Base-by-base conservation (phyloP, 495 filamentous ascomycete species). In the Penicillium steckii region DNA sequence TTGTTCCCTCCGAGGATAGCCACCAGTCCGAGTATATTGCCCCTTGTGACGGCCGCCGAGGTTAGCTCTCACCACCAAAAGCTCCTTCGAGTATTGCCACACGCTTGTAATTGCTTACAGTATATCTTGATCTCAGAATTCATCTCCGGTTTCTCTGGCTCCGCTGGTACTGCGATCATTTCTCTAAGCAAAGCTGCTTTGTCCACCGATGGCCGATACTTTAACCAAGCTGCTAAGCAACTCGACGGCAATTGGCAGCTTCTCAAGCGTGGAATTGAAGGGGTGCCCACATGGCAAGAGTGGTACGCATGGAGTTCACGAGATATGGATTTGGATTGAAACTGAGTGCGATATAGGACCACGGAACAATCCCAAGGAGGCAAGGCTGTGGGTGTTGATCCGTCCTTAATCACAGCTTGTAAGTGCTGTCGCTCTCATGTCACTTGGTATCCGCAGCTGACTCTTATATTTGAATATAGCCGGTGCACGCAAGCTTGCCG, bases 1-100 rank as follows among this genome's bases (percentile, higher is more conserved):
- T 99, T 66, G 82, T 97, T 17, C 95, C 95, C 8, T 96, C 93
- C 32, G 94, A 97, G 82, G 95, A 99, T 72, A 91, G 88, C 69
- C 95, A 99, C 67, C 87, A 92, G 60, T 97, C 92, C 58, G 95
- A 99, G 75, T 99, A 97, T 70, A 96, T 96, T 68, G 95, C 94
- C 41, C 85, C 85, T 1, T 94, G 89, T 67, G 95, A 99, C 76
- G 92, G 80, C 55, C 86, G 95, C 49, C 84, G 95, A 81, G 88
- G 85, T 88, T 58, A 76, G 73, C 27, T 48, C 23, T 1, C 19
- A 43, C 38, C 40, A 44, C 32, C 46, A n/a, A n/a, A n/a, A n/a
- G n/a, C 46, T 30, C 27, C 43, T 10, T 27, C 26, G 26, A 10
- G 5, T 10, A 27, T 37, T 15, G 13, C 57, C 53, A 68, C 44